Percentiles rank a stretch among this genome's conserved stretches.
Conservation (phyloP, 129 eudicot species). For the Lonicera japonica region DNA sequence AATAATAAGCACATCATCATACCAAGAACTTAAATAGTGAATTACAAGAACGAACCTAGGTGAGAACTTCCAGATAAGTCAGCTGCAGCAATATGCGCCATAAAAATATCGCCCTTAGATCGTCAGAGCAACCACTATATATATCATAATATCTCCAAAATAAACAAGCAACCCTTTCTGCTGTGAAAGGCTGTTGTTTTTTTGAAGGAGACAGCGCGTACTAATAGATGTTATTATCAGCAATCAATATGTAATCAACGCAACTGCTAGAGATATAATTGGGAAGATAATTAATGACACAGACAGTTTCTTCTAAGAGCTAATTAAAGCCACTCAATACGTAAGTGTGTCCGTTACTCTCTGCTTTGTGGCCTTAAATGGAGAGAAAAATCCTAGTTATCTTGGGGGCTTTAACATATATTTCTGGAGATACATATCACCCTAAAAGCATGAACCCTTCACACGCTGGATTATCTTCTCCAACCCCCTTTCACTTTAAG, state of each 20-base stretch:
- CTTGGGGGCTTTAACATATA: conserved; percentile 10
- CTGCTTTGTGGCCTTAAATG: conserved; percentile 29
- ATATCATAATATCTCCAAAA: conserved; percentile 6
- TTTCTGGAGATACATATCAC: conserved; percentile 7
- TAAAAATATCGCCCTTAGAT: conserved; percentile 22
- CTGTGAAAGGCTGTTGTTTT: neutral
- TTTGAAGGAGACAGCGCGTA: conserved; percentile 14
- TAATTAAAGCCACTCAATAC: conserved; percentile 8
- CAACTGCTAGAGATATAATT: conserved; percentile 6
- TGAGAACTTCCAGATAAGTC: conserved; percentile 43
- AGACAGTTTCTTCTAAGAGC: conserved; percentile 8
- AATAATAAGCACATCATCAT: neutral
- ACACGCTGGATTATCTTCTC: conserved; percentile 8
- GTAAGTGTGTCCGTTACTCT: conserved; percentile 8
- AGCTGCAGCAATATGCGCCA: conserved; percentile 43
- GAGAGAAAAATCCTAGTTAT: conserved; percentile 13
- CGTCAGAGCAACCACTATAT: conserved; percentile 6
- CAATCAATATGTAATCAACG: conserved; percentile 10
- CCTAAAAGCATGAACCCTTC: conserved; percentile 26
- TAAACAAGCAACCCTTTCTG: conserved; percentile 1
- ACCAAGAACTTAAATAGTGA: neutral
- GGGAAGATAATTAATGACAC: conserved; percentile 1
- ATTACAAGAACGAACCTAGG: conserved; percentile 37
- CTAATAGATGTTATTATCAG: neutral
- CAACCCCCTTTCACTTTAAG: conserved; percentile 15